A percentile compares a stretch with the other conserved stretches of the same genome.
Conservation (phyloP, 129 eudicot species). For the Helianthus annuus region DNA sequence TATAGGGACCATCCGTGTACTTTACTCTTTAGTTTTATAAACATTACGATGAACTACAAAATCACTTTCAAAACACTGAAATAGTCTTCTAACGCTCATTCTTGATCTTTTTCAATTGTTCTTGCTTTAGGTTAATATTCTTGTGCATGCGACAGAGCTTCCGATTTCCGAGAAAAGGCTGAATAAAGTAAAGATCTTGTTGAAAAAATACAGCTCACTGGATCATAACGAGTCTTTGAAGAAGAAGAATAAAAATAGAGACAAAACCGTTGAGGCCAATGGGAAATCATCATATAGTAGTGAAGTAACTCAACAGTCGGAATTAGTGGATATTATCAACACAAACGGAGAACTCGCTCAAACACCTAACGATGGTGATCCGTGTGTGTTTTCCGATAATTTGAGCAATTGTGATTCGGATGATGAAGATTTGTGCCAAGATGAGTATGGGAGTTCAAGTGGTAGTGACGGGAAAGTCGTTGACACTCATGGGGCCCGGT, state of each 20-base stretch:
- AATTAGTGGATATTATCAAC: constrained; percentile 37
- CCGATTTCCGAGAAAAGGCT: constrained; percentile 61
- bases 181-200: constrained; percentile 45
- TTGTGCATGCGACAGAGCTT: constrained; percentile 69
- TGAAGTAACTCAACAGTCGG: constrained; percentile 61
- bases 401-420: constrained; percentile 54
- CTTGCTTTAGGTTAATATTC: constrained; percentile 75
- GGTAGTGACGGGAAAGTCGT: constrained; percentile 34
- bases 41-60: neutral
- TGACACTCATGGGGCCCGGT: constrained; percentile 65
- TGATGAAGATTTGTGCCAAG: constrained; percentile 43
- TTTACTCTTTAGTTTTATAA: neutral
- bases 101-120: neutral
- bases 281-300: constrained; percentile 59
- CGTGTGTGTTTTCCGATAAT: constrained; percentile 40
- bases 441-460: constrained; percentile 46
- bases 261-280: constrained; percentile 19
- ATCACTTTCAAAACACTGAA: neutral
- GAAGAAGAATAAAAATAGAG: constrained; percentile 30
- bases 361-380: constrained; percentile 41
- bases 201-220: constrained; percentile 48
- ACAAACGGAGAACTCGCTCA: constrained; percentile 36
- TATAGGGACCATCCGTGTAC: no score
- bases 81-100: neutral
- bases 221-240: constrained; percentile 37